Percentiles rank a stretch among this genome's conserved stretches.
These are phyloP conservation scores for Stipa capillata DNA, from an alignment of 176 grass and related monocot genomes.

Conservation along the genomic window DNA sequence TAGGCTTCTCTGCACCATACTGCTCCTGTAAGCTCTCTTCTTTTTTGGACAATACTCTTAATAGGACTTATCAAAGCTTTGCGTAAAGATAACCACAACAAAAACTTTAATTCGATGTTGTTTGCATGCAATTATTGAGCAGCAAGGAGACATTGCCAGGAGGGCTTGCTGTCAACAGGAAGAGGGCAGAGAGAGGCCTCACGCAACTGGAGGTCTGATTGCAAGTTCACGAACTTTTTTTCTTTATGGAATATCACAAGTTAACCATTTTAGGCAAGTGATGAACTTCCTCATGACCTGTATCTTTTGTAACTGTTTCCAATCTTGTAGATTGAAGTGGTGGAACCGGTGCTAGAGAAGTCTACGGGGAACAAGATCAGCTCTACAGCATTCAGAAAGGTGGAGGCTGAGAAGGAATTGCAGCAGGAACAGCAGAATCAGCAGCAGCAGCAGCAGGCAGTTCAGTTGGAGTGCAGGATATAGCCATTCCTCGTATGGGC, in stretches of 20 bases:
- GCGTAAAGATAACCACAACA: too few species aligned
- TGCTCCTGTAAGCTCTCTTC: neutral
- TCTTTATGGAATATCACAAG: neutral
- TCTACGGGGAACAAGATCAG: conserved; percentile 74
- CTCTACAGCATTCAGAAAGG: conserved; percentile 67
- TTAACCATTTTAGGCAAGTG: neutral
- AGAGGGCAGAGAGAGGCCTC: conserved; percentile 51
- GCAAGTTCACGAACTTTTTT: neutral
- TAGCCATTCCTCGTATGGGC: neutral
- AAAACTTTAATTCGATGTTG: neutral
- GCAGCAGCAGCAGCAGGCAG: neutral
- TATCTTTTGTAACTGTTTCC: too few species aligned
- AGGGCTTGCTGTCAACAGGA: neutral
- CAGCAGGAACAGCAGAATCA: neutral
- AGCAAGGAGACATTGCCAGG: neutral
- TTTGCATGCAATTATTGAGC: neutral
- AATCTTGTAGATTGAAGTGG: conserved; percentile 60
- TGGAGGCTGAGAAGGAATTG: conserved; percentile 41
- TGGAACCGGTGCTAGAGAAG: conserved; percentile 59
- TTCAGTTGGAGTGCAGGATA: neutral
- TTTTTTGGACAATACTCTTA: neutral
- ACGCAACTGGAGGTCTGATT: conserved; percentile 45
- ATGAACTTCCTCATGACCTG: neutral
- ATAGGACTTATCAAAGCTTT: neutral
- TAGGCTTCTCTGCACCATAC: conserved; percentile 26